Evolutionary conservation across 805 yeast species (phyloP).

Genomic region (Zygoascus flipseniorum): DNA sequence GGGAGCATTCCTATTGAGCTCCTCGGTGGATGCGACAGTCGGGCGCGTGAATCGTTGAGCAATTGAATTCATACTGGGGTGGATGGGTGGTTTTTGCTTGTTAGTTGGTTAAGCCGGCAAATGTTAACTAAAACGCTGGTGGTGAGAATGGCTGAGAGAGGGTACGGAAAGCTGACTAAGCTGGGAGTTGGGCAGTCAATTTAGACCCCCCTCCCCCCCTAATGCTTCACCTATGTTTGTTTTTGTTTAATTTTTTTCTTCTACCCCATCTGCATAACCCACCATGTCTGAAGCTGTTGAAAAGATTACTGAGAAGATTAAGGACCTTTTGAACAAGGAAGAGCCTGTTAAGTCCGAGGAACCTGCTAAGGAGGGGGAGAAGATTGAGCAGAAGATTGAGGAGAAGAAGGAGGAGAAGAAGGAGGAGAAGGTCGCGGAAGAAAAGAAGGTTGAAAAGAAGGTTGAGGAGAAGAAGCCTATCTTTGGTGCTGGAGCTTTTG

Average conservation of each 20-base stretch:
- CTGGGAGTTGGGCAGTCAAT: too few relatives aligned
- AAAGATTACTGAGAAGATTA: slow-evolving; percentile 9
- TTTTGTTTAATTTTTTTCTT: background rate
- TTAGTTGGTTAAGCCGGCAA: too few relatives aligned
- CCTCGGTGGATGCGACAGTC: slow-evolving; percentile 7
- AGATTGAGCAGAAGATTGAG: too few relatives aligned
- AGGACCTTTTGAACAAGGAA: slow-evolving; percentile 3
- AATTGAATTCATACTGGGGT: slow-evolving; percentile 26
- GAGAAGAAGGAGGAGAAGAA: background rate
- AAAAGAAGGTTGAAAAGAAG: slow-evolving; percentile 9
- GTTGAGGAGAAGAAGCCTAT: slow-evolving; percentile 13
- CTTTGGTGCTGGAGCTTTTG: slow-evolving; percentile 12
- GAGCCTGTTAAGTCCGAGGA: background rate
- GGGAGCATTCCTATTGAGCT: slow-evolving; percentile 6
- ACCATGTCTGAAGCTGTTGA: slow-evolving; percentile 6
- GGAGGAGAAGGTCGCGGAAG: slow-evolving; percentile 12
- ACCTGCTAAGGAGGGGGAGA: background rate
- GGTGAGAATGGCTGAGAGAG: too few relatives aligned
- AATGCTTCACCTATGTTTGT: background rate
- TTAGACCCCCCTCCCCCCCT: too few relatives aligned
- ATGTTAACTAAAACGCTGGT: too few relatives aligned
- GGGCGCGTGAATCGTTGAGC: slow-evolving; percentile 18
- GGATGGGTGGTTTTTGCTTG: background rate
- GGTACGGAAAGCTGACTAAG: too few relatives aligned
- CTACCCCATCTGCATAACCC: background rate